Base-by-base conservation (phyloP, 257 asterid species). In the Capsicum pubescens region DNA sequence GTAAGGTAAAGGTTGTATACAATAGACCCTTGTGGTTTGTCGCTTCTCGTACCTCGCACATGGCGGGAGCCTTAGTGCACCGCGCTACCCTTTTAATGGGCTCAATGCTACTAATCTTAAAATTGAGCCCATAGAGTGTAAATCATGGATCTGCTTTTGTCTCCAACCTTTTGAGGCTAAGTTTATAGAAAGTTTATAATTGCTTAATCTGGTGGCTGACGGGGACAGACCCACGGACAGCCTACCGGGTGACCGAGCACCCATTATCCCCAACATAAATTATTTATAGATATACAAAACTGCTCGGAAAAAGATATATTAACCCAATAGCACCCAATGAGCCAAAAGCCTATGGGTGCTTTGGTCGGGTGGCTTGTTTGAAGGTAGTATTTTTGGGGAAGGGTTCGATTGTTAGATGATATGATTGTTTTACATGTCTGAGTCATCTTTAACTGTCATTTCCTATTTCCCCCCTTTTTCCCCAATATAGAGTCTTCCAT, bases 121-220 rank as follows among this genome's bases (percentile, higher is more conserved):
- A 11, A 39, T 32, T 32, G 71, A 64, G 12, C 46, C 3, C 14
- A 6, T 64, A 26, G 44, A 32, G 71, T 64, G 6, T 6, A 64
- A 64, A 64, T 6, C 9, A 3, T 26, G n/a, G 71, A 64, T 64
- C 46, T 46, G 1, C 8, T 3, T 64, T 5, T 32, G 48, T 19
- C 6, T 72, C 58, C 59, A 3, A 46, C 19, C 59, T 6, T 72
- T 72, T 3, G n/a, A 19, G 12, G 39, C 59, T 72, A 19, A 72
- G 42, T 19, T 48, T 71, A 70, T 44, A 17, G 35, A 8, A 44
- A 42, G 46, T 17, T 44, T 48, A 11, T 46, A 48, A 6, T 48
- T 74, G 60, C 56, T 74, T 74, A 12, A 46, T 74, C 44, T 68
- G 76, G 52, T 68, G 50, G 52, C 76, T 26, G 70, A 17, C n/a